Conservation (phyloP, 139 green algal species). For the Coccomyxa sp. region DNA sequence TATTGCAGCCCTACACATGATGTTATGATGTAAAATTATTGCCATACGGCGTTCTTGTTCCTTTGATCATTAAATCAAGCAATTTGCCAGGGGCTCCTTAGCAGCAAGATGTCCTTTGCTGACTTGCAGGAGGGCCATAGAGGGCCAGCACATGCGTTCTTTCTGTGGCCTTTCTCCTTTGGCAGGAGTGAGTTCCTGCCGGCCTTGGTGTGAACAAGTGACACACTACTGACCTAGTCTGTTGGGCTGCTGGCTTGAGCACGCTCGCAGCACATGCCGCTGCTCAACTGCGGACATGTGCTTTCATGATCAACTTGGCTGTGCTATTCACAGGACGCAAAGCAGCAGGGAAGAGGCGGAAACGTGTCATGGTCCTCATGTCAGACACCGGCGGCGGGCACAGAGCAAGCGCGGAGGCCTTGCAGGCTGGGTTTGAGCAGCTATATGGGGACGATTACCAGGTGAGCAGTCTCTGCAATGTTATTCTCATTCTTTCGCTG, state of each 20-base stretch:
- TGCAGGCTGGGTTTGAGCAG: constrained; percentile 82
- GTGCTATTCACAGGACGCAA: background rate
- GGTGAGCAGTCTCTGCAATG: background rate
- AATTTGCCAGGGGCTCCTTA: too few relatives aligned
- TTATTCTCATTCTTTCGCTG: background rate
- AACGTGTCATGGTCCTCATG: constrained; percentile 90
- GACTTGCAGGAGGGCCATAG: background rate
- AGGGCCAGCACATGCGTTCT: background rate
- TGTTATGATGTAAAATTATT: too few relatives aligned
- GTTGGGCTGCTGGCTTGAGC: background rate
- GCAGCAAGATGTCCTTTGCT: too few relatives aligned
- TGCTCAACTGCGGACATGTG: background rate
- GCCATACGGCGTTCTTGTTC: too few relatives aligned
- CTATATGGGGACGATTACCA: constrained; percentile 77
- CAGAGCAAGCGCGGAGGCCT: constrained; percentile 84
- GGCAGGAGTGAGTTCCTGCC: background rate
- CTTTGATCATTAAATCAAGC: too few relatives aligned
- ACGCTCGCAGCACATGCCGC: too few relatives aligned
- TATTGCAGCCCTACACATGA: too few relatives aligned
- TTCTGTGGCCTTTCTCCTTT: background rate
- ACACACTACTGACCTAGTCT: background rate
- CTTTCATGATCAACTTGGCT: background rate
- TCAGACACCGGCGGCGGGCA: constrained; percentile 95
- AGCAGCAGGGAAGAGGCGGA: constrained; percentile 11
- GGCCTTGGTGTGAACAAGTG: background rate